Evolutionary conservation across 164 flowering plant genomes (phyloP).

Genomic region (Echeveria elegans): DNA sequence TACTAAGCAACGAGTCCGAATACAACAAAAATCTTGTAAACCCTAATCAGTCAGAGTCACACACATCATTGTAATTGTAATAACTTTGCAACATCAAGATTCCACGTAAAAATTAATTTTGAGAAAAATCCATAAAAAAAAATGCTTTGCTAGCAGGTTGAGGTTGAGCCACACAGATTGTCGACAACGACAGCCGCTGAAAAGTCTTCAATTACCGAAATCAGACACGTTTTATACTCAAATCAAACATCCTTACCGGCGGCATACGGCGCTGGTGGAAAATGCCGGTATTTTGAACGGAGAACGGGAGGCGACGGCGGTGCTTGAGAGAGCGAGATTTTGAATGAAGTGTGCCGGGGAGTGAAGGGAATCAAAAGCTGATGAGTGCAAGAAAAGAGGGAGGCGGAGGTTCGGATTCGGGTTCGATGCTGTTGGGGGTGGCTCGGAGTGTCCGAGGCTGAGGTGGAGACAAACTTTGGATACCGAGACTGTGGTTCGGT

Average conservation of each 20-base stretch:
- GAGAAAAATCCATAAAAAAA: background rate
- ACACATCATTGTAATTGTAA: background rate
- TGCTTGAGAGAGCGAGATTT: too few relatives aligned
- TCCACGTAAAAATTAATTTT: background rate
- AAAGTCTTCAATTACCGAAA: background rate
- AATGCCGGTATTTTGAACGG: background rate
- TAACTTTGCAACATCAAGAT: background rate
- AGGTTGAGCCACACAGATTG: background rate
- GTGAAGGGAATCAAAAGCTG: background rate
- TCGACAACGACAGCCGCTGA: background rate
- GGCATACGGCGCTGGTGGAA: background rate
- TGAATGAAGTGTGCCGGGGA: too few relatives aligned
- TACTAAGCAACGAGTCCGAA: background rate
- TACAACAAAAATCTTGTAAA: background rate
- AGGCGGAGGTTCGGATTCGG: background rate
- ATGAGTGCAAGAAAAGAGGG: background rate
- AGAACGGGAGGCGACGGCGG: background rate
- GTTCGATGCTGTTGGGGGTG: background rate
- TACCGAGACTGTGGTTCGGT: background rate
- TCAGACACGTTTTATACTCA: background rate
- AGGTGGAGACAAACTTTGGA: background rate
- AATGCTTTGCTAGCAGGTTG: background rate
- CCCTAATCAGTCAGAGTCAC: too few relatives aligned
- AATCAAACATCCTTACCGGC: background rate
- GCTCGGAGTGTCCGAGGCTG: conserved; percentile 3